Base-by-base conservation (phyloP, 1,284 basidiomycete genomes). In the Cystobasidium sp. region DNA sequence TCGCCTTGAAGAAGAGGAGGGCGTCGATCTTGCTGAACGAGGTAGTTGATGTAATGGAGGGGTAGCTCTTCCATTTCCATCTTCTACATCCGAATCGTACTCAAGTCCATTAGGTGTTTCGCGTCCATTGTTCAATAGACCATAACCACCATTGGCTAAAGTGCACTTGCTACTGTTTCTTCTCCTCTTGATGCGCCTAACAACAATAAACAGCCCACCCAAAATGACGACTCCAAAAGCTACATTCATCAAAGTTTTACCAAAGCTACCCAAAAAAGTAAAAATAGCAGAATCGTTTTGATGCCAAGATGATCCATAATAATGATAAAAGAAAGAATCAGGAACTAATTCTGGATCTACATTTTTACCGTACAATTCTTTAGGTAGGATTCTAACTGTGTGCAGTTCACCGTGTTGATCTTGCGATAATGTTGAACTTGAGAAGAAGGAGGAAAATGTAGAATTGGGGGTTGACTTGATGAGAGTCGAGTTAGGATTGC, bases 341-440 rank as follows among this genome's bases (percentile, higher is more conserved):
- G 93, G 93, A 0, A 92, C 93, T 80, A 94, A 90, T 56, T 85
- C 88, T 46, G 88, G 86, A 77, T 90, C 89, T 10, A 93, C 92
- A 81, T 99, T 99, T 85, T 99, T 99, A 77, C 96, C 96, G 79
- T 99, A 99, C 12, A 98, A 87, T 6, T 90, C 87, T 83, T 94
- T 96, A 24, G 97, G 95, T 6, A 99, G 85, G 75, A 99, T 89
- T 75, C 96, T 91, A 16, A 97, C 86, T 68, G 90, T 90, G 58
- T 87, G 71, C 43, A 77, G 76, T 14, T 52, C 43, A 20, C 61
- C 64, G n/a, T 65, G 22, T 24, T 14, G 18, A 88, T 88, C n/a
- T 49, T 24, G 20, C 47, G 47, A 10, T 41, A 20, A 46, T 31
- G 31, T 31, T 1, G 31, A 31, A 31, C 31, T 31, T 31, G 31